Evolutionary conservation across 805 yeast species (phyloP), one percentile per base, ranked within the genome.

Genomic region (Kodamaea kaohsiungensis): DNA sequence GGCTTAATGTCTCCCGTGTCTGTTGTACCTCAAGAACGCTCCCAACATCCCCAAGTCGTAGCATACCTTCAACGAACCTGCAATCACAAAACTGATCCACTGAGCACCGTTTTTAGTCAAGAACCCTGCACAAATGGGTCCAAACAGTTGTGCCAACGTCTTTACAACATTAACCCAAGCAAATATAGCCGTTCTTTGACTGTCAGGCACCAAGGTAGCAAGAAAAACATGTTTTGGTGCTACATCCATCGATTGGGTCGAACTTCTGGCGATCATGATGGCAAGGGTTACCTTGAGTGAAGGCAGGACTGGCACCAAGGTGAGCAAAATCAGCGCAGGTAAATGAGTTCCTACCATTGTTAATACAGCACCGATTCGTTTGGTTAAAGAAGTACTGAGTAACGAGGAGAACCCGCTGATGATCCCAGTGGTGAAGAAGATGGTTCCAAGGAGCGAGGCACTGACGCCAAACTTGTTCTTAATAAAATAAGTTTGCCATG

Each of bases 171-270:
- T 78, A 15, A 73, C 78, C 67, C 77, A 72, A 0, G 76, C 76
- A 53, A 79, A 68, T 1, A 76, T 78, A 1, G 77, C 72, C 1
- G 81, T 75, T 48, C 81, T 61, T 52, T 75, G 77, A 33, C 65
- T 60, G 25, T 74, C 74, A 4, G 73, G 65, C 4, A 74, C 75
- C 33, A 74, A 65, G 0, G 80, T 64, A 7, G 80, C 77, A 18
- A 78, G 65, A 56, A 78, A 77, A 3, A 78, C 80, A 48, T 76
- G 78, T 52, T 79, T 79, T 8, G 82, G 78, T 1, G 81, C 79
- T 27, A 73, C 67, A 56, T 79, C 83, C 82, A 79, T 77, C 19
- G 77, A 65, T 57, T 77, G 77, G 37, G 78, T 73, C 2, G 69
- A 59, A 1, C 78, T 71, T 60, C 81, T 66, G 12, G 70, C 54